Evolutionary conservation across 495 filamentous ascomycete genomes (phyloP), one percentile per base, ranked within the genome.

Genomic region (Chaetomium cochliodes): DNA sequence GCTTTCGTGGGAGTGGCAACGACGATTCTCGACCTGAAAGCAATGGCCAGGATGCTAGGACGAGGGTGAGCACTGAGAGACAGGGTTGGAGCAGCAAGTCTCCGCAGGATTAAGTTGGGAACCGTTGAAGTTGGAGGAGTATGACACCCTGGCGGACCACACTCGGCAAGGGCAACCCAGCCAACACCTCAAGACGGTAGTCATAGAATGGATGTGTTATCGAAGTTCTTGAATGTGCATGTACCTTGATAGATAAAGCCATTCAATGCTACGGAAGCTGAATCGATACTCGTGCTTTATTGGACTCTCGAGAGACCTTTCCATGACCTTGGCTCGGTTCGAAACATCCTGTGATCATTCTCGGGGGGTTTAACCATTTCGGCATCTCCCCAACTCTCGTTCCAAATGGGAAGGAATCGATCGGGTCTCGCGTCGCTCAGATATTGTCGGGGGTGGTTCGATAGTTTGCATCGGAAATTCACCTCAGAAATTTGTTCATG

Each of bases 371-470:
- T n/a, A n/a, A n/a, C n/a, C n/a, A n/a, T n/a, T 30, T 30, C 28
- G 28, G 28, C 28, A 30, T 6, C 28, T 30, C 28, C 3, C 6
- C 6, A 30, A 30, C 28, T 6, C n/a, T n/a, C 18, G 20, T 23
- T 58, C 20, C 33, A 18, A 22, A 46, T 1, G 33, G 33, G 33
- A 37, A 37, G 25, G 25, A 52, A 51, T 65, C 64, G 62, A 69
- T 71, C 65, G 59, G 66, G 59, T 20, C 18, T 61, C 44, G 46
- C 41, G 62, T 22, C 7, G 22, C 23, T 59, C 59, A 59, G 55
- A 66, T 60, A 59, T 44, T 67, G 44, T 65, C 46, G 55, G 68
- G 68, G 33, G 74, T 76, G 72, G 73, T 67, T 68, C 74, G 73
- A 76, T 60, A 37, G 66, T 62, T 13, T 22, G 2, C 33, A 33